Evolutionary conservation across 768 basidiomycete genomes (phyloP), one percentile per base, ranked within the genome.

Genomic region (Trametes sanguinea): DNA sequence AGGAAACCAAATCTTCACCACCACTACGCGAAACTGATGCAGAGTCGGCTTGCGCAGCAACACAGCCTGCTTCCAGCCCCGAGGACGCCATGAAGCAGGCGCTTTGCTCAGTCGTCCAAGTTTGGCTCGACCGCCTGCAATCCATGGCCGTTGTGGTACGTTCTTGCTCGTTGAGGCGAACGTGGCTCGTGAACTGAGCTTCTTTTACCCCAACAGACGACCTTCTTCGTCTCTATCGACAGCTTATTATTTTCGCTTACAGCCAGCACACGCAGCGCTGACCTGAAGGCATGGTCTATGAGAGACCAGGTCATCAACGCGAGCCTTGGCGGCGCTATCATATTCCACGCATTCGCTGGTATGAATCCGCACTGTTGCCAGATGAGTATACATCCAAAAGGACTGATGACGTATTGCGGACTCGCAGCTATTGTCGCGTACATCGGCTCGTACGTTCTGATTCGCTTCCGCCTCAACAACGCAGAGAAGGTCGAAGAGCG

Each of bases 181-280:
- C n/a, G 17, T 16, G 16, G 17, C 11, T 27, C 17, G 29, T n/a
- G 16, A 37, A 6, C 6, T 10, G 4, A 30, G 2, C 52, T 57
- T 60, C 14, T 30, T 50, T n/a, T 37, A 2, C 8, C n/a, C 6
- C 35, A 10, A 13, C 60, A 86, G 85, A 83, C 85, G 0, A 85
- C 85, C 0, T 87, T 87, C 68, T 86, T 86, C 57, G 85, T 85
- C 2, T 80, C 85, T 0, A 81, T 79, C 14, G 85, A 86, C n/a
- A n/a, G n/a, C n/a, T n/a, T n/a, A n/a, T n/a, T n/a, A n/a, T n/a
- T n/a, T n/a, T n/a, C n/a, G n/a, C n/a, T n/a, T n/a, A n/a, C n/a
- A n/a, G n/a, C n/a, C n/a, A n/a, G n/a, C n/a, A n/a, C n/a, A n/a
- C n/a, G n/a, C n/a, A n/a, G n/a, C n/a, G n/a, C n/a, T n/a, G n/a